phyloP scores from a whole-genome alignment of 73 alveolate species.

The Stentor coeruleus region DNA sequence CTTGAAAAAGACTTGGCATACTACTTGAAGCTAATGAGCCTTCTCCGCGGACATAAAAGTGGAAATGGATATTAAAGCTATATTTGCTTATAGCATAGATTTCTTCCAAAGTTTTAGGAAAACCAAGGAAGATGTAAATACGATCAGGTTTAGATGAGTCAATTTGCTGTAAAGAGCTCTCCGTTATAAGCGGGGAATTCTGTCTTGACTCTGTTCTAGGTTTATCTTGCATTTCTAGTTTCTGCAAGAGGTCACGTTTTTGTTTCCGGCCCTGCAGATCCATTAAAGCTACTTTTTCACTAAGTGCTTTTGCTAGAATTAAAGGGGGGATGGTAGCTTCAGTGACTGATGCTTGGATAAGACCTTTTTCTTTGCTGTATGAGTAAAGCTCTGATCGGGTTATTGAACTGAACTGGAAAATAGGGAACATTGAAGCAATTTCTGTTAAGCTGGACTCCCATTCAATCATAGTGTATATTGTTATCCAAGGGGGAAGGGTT shows the following conservation, averaged over 20 bases:
- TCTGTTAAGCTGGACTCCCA: slow-evolving; percentile 14
- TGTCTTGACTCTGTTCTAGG: not conserved
- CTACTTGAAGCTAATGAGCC: not conserved
- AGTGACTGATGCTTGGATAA: not conserved
- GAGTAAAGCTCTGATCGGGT: not conserved
- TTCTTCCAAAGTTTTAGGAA: slow-evolving; percentile 9
- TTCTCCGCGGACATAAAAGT: not conserved
- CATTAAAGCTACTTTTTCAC: not conserved
- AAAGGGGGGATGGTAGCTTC: not conserved
- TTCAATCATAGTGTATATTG: not conserved
- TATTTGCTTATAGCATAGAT: not conserved
- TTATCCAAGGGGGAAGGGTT: slow-evolving; percentile 21
- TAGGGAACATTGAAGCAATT: not conserved
- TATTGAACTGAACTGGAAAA: not conserved
- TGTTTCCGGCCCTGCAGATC: not conserved
- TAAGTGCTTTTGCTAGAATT: not conserved
- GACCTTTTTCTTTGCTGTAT: slow-evolving; percentile 11
- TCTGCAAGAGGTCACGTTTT: not conserved
- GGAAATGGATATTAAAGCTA: not conserved
- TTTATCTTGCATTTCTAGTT: not conserved
- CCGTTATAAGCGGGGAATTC: not conserved
- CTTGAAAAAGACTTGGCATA: not conserved
- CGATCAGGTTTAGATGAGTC: not conserved
- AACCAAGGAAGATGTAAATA: not conserved
- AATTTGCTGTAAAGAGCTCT: not conserved